These are phyloP conservation scores for Ophiostoma novo-ulmi DNA, from an alignment of 2,329 filamentous ascomycete genomes.

Conservation along the genomic window DNA sequence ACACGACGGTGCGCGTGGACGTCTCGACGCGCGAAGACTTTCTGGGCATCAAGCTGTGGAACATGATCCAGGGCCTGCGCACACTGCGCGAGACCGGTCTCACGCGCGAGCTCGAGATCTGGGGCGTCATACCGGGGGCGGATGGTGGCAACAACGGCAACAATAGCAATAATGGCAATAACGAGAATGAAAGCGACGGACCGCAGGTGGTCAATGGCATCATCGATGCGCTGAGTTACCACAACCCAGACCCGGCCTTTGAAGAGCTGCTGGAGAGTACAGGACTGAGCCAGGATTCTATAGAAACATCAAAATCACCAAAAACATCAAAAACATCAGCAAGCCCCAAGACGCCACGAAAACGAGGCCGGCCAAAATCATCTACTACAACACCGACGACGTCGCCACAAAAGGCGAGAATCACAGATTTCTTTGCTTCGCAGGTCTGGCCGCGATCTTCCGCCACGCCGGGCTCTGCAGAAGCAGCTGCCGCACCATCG, in stretches of 20 bases:
- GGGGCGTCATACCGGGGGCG: slow-evolving; percentile 60
- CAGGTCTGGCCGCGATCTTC: not conserved
- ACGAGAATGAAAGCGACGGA: not conserved
- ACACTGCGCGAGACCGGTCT: slow-evolving; percentile 65
- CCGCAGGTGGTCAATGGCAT: slow-evolving; percentile 75
- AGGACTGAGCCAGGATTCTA: slow-evolving; percentile 29
- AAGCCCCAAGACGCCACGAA: not conserved
- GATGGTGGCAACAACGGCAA: not conserved
- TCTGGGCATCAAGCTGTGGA: slow-evolving; percentile 82
- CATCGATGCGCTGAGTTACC: slow-evolving; percentile 78
- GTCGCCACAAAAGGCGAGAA: slow-evolving; percentile 22
- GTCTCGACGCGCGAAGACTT: slow-evolving; percentile 71
- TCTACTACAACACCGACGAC: not conserved
- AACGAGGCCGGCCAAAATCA: slow-evolving; percentile 10
- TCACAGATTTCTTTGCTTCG: slow-evolving; percentile 28
- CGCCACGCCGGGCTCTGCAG: not conserved
- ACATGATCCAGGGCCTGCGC: slow-evolving; percentile 77
- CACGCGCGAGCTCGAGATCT: slow-evolving; percentile 74
- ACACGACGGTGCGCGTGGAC: slow-evolving; percentile 68
- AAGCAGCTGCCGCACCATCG: not conserved
- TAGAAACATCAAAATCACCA: slow-evolving; percentile 8
- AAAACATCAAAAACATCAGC: slow-evolving; percentile 7
- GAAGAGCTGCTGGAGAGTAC: slow-evolving; percentile 46
- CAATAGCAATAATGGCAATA: slow-evolving; percentile 38
- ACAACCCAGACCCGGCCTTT: slow-evolving; percentile 66